Evolutionary conservation across 805 yeast genomes (phyloP).

Genomic region (Wickerhamiella bombiphila): DNA sequence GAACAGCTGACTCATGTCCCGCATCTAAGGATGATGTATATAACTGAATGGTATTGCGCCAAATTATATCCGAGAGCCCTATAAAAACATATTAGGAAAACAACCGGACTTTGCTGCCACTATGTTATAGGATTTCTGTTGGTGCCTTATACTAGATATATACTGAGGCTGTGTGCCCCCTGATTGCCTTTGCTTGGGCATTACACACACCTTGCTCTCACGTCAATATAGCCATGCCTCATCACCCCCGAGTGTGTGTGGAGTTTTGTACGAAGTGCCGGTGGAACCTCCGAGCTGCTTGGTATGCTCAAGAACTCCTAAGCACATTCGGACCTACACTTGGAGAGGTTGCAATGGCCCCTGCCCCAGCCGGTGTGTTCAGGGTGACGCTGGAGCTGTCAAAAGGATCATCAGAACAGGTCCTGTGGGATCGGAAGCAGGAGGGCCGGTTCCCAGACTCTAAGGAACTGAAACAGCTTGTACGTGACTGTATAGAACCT

Average conservation of each 20-base stretch:
- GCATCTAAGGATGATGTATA: too few relatives aligned
- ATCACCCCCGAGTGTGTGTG: conserved; percentile 50
- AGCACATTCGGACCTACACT: conserved; percentile 55
- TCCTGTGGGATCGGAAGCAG: conserved; percentile 45
- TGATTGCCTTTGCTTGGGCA: background rate
- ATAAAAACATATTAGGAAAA: too few relatives aligned
- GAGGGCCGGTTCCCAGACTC: conserved; percentile 80
- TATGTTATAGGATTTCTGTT: too few relatives aligned
- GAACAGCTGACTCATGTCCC: too few relatives aligned
- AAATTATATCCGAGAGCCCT: too few relatives aligned
- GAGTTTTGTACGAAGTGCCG: conserved; percentile 71
- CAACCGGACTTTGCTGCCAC: conserved; percentile 1
- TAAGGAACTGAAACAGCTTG: conserved; percentile 54
- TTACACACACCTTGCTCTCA: background rate
- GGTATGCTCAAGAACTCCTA: conserved; percentile 77
- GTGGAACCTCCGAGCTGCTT: conserved; percentile 78
- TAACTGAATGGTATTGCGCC: too few relatives aligned
- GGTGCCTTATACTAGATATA: too few relatives aligned
- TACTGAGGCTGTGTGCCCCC: too few relatives aligned
- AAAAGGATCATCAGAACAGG: conserved; percentile 22
- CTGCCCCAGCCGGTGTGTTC: conserved; percentile 40
- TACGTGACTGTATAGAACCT: conserved; percentile 48
- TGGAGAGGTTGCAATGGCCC: conserved; percentile 42
- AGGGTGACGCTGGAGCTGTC: conserved; percentile 35
- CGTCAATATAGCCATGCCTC: too few relatives aligned